Percentiles rank a stretch among this genome's conserved stretches.
These are phyloP conservation scores for Rhizopus arrhizus DNA, from an alignment of 371 early-diverging fungal species.

Conservation along the genomic window DNA sequence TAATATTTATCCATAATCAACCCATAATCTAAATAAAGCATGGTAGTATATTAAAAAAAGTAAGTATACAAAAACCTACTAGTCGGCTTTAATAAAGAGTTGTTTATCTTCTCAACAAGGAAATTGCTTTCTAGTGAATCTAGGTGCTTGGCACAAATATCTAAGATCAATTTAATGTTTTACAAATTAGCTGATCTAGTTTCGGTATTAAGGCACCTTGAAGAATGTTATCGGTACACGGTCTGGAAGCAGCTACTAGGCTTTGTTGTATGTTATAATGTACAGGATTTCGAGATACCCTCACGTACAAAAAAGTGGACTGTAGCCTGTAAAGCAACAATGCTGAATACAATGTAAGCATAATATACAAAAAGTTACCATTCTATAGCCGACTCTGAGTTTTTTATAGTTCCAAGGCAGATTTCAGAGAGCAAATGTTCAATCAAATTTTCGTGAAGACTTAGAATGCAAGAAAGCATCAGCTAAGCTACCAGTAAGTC, in stretches of 20 bases:
- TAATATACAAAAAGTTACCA: conserved; percentile 53
- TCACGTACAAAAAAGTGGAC: conserved; percentile 74
- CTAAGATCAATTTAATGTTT: conserved; percentile 29
- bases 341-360: neutral
- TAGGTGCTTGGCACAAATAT: conserved; percentile 60
- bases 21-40: conserved; percentile 39
- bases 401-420: conserved; percentile 68
- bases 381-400: conserved; percentile 55
- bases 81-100: conserved; percentile 14
- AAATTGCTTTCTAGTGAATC: conserved; percentile 26
- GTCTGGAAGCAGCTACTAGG: neutral
- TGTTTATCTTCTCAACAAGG: conserved; percentile 18
- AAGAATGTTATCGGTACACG: conserved; percentile 42
- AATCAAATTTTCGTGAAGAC: conserved; percentile 72
- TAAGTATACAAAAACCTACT: conserved; percentile 14
- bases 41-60: neutral
- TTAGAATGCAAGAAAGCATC: neutral
- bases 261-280: conserved; percentile 49
- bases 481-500: neutral
- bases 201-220: conserved; percentile 46
- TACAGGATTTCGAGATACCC: conserved; percentile 63
- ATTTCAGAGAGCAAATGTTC: conserved; percentile 88
- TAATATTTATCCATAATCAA: conserved; percentile 58
- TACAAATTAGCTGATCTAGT: too few species aligned
- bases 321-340: conserved; percentile 53